A percentile compares a stretch with the other conserved stretches of the same genome.
Evolutionary conservation across 192 early-diverging fungal genomes (phyloP).

Genomic region (Geranomyces michiganensis): DNA sequence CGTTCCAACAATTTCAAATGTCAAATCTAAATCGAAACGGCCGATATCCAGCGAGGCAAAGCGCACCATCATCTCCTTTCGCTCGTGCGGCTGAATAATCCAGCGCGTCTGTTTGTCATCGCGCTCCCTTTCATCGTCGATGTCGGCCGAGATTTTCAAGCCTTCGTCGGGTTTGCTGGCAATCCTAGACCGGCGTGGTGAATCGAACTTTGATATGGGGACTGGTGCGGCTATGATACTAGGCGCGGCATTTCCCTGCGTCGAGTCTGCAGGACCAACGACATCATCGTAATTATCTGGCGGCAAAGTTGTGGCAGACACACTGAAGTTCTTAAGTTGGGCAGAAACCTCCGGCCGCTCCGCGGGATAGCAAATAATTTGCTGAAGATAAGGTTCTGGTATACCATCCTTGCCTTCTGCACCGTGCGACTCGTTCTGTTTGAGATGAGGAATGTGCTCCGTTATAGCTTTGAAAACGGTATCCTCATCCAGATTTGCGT

Average conservation of each 20-base stretch:
- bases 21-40: slow-evolving; percentile 50
- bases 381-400: slow-evolving; percentile 45
- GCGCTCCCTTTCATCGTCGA: slow-evolving; percentile 48
- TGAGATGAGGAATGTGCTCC: slow-evolving; percentile 42
- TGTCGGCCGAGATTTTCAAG: slow-evolving; percentile 24
- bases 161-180: slow-evolving; percentile 43
- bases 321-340: slow-evolving; percentile 35
- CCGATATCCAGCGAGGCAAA: slow-evolving; percentile 57
- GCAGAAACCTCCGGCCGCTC: slow-evolving; percentile 38
- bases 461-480: slow-evolving; percentile 45
- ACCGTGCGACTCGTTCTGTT: slow-evolving; percentile 30
- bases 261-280: not conserved
- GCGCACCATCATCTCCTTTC: slow-evolving; percentile 51
- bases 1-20: slow-evolving; percentile 57
- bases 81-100: slow-evolving; percentile 55
- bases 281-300: slow-evolving; percentile 45
- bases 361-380: slow-evolving; percentile 43
- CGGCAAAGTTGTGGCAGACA: slow-evolving; percentile 20
- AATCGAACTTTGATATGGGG: slow-evolving; percentile 4
- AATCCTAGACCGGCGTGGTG: slow-evolving; percentile 3
- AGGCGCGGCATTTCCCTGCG: not conserved
- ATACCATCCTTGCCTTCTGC: slow-evolving; percentile 26
- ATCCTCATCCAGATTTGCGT: slow-evolving; percentile 46
- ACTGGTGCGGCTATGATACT: not conserved
- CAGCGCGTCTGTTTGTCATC: slow-evolving; percentile 49